These are phyloP conservation scores for Globisporangium paroecandrum DNA, from an alignment of 352 stramenopile species.

Conservation along the genomic window DNA sequence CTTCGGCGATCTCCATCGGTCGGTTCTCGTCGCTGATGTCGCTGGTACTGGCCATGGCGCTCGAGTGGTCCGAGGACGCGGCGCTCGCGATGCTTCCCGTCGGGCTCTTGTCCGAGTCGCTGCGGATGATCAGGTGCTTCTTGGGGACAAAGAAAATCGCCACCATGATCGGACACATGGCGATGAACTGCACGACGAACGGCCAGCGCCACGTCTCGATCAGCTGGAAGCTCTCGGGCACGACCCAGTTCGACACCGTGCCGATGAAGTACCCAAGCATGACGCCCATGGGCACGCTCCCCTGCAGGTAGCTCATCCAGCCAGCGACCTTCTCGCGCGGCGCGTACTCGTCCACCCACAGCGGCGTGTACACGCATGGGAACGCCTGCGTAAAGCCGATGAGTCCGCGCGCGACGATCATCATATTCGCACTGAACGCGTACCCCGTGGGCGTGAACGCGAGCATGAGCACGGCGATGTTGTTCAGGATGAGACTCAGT, in stretches of 20 bases:
- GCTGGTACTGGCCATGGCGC: constrained; percentile 23
- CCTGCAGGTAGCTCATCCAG: constrained; percentile 86
- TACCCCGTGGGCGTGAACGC: constrained; percentile 72
- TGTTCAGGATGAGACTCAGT: constrained; percentile 72
- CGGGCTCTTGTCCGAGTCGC: constrained; percentile 40
- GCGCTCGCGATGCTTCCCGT: constrained; percentile 39
- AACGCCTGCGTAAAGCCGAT: constrained; percentile 86
- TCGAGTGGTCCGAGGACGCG: constrained; percentile 35
- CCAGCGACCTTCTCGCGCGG: constrained; percentile 66
- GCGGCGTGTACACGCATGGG: constrained; percentile 76
- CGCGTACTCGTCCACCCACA: constrained; percentile 85
- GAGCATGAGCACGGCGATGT: constrained; percentile 68
- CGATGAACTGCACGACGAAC: constrained; percentile 80
- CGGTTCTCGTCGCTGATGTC: constrained; percentile 39
- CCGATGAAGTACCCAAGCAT: constrained; percentile 85
- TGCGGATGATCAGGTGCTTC: constrained; percentile 74
- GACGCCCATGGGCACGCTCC: constrained; percentile 78
- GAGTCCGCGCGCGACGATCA: constrained; percentile 63
- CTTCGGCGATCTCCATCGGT: constrained; percentile 34
- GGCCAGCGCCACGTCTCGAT: constrained; percentile 82
- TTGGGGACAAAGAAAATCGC: constrained; percentile 80
- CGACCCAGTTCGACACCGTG: constrained; percentile 79
- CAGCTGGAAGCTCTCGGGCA: constrained; percentile 55
- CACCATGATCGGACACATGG: constrained; percentile 67
- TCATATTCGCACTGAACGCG: constrained; percentile 58